These are phyloP conservation scores for Mycena citricolor DNA, from an alignment of 1,284 basidiomycete genomes.

Conservation along the genomic window DNA sequence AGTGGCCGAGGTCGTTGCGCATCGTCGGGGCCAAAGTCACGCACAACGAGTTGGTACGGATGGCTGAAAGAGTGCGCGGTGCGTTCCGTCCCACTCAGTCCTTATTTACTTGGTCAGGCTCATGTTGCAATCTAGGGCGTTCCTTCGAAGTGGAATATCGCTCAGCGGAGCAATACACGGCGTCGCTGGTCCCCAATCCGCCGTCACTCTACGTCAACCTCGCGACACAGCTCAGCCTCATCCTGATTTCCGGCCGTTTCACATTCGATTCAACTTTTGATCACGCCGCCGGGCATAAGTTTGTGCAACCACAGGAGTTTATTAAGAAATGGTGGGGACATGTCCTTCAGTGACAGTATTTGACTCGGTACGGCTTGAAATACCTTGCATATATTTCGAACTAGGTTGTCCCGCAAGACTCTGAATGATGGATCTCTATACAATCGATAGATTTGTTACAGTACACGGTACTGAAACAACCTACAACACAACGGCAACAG, in stretches of 20 bases:
- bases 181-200: slow-evolving; percentile 4
- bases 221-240: slow-evolving; percentile 7
- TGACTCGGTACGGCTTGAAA: no score
- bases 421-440: no score
- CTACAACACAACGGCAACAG: no score
- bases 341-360: no score
- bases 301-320: slow-evolving; percentile 3
- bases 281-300: background rate
- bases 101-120: background rate
- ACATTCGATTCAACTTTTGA: slow-evolving; percentile 7
- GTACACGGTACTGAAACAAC: no score
- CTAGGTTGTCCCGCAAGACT: no score
- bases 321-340: slow-evolving; percentile 10
- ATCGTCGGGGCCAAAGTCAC: slow-evolving; percentile 7
- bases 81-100: no score
- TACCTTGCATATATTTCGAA: no score
- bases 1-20: slow-evolving; percentile 4
- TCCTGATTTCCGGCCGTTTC: slow-evolving; percentile 9
- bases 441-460: no score
- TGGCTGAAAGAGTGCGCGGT: slow-evolving; percentile 11
- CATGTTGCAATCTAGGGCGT: background rate
- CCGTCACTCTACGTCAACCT: slow-evolving; percentile 14
- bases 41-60: slow-evolving; percentile 9
- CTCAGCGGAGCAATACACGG: background rate
- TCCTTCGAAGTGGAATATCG: slow-evolving; percentile 5